Evolutionary conservation across 345 rosid species (phyloP).

Genomic region (Eucalyptus tenuipes): DNA sequence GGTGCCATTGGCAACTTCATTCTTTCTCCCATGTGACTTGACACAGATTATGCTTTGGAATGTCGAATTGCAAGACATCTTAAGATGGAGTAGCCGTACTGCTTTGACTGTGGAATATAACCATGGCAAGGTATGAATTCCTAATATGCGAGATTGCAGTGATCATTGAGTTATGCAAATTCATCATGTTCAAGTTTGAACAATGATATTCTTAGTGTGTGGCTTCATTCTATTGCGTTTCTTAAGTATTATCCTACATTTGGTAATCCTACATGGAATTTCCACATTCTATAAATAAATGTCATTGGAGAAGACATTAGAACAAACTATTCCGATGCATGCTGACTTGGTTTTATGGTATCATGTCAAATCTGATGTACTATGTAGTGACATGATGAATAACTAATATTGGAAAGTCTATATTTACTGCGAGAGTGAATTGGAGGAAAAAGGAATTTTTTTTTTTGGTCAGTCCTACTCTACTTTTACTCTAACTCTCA

Average conservation of each 20-base stretch:
- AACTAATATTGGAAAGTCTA: accelerated
- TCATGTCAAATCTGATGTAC: too few relatives aligned
- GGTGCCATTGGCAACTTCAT: neutral
- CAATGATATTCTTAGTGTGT: neutral
- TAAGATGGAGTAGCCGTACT: neutral
- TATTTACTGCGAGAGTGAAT: too few relatives aligned
- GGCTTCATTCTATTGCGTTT: neutral
- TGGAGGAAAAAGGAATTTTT: too few relatives aligned
- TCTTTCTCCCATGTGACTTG: neutral
- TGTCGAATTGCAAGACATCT: neutral
- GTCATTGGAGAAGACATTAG: too few relatives aligned
- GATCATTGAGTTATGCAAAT: neutral
- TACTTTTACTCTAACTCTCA: too few relatives aligned
- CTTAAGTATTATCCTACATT: neutral
- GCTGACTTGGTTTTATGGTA: too few relatives aligned
- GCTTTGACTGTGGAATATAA: neutral
- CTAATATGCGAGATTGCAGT: neutral
- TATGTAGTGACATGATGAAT: too few relatives aligned
- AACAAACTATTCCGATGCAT: too few relatives aligned
- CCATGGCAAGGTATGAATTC: neutral
- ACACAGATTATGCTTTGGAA: neutral
- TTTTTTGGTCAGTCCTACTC: too few relatives aligned
- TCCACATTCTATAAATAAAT: too few relatives aligned
- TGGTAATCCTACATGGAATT: too few relatives aligned
- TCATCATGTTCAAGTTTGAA: neutral